Base-by-base conservation (phyloP, 192 early-diverging fungal species). In the Anaeromyces robustus region DNA sequence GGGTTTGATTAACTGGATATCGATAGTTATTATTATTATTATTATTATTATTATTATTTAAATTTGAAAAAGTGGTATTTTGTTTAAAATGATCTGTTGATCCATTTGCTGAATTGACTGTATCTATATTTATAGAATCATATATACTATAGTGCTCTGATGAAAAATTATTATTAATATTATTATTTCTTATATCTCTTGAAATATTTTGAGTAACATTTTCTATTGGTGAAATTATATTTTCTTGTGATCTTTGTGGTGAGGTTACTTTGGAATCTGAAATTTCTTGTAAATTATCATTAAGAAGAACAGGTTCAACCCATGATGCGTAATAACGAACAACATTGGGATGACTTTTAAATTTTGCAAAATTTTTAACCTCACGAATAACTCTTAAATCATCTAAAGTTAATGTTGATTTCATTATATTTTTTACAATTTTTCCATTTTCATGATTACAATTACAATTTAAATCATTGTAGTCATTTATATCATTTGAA, bases 321-420 rank as follows among this genome's bases (percentile, higher is more conserved):
- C 97, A 99, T 31, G 92, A 93, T 30, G 91, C 89, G 83, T 94
- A 96, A 84, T 99, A 99, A 11, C 97, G 87, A 77, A 99, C 95
- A 30, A 99, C 94, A 82, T 98, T 97, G 28, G 87, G 89, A 85
- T 99, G 96, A 77, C 52, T 68, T n/a, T 93, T 88, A 68, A 98
- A 81, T 22, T 92, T 83, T 1, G 97, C 94, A 81, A 96, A 89
- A 29, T 92, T 91, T 84, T 95, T 97, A 78, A 96, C 95, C 85
- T 98, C 97, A 0, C 97, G 87, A 82, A 97, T 87, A 29, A 95
- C 96, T 85, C 93, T 92, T 30, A 77, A 82, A 78, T 84, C 84
- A 59, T 28, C 68, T 22, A 39, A 84, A 7, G 82, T 78, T 12
- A 87, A 43, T 87, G 90, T 2, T 89, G 88, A 19, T 86, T 83